Percentiles rank a stretch among this genome's conserved stretches.
Evolutionary conservation across 169 alveolate species (phyloP).

Genomic region (Plasmodium malariae): DNA sequence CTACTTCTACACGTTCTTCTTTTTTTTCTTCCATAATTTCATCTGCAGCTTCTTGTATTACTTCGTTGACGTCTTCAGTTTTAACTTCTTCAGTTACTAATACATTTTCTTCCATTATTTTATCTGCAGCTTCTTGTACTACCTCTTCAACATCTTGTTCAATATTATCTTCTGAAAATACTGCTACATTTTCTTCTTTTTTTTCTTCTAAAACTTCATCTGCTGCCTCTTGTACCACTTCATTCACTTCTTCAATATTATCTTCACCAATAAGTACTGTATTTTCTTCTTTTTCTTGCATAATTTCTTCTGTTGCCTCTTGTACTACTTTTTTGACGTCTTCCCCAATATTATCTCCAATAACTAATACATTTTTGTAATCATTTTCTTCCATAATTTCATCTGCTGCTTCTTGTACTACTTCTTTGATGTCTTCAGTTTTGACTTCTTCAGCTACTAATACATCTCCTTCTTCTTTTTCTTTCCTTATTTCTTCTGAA

Average conservation of each 20-base stretch:
- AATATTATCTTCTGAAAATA: too few relatives aligned
- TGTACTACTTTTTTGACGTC: not conserved
- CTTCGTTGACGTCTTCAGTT: not conserved
- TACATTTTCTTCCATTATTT: not conserved
- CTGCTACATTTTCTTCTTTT: not conserved
- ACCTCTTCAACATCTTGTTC: too few relatives aligned
- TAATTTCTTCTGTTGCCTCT: not conserved
- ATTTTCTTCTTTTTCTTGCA: not conserved
- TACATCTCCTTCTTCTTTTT: not conserved
- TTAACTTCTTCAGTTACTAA: not conserved
- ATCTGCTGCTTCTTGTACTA: not conserved
- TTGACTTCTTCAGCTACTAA: not conserved
- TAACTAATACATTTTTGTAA: not conserved
- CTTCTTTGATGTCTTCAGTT: not conserved
- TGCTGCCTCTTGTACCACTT: not conserved
- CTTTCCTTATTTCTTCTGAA: not conserved
- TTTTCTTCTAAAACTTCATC: not conserved
- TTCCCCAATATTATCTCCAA: not conserved
- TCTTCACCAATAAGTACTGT: not conserved
- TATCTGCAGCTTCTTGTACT: too few relatives aligned
- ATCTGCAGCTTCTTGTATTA: not conserved
- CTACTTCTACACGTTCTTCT: conserved; percentile 11
- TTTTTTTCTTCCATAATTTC: conserved; percentile 4
- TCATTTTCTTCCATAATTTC: not conserved
- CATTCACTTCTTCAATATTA: not conserved